These are phyloP conservation scores for Leccinum aurantiacum DNA, from an alignment of 768 basidiomycete genomes.

Conservation along the genomic window DNA sequence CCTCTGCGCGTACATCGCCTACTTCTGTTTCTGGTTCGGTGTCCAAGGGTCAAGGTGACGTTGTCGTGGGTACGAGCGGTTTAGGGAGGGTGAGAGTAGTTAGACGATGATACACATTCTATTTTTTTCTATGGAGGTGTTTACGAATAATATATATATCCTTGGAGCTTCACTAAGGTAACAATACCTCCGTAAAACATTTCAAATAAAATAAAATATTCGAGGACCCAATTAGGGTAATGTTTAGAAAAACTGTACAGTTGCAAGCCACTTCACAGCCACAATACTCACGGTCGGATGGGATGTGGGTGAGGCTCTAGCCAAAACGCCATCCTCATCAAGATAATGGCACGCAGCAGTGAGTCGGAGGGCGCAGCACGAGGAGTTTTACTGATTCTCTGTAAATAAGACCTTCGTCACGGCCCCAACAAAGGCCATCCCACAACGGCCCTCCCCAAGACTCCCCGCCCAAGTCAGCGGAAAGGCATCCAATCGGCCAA, in stretches of 20 bases:
- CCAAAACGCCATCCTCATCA: conserved; percentile 39
- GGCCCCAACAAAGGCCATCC: conserved; percentile 89
- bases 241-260: conserved; percentile 52
- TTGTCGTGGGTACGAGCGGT: conserved; percentile 25
- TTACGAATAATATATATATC: conserved; percentile 12
- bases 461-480: conserved; percentile 78
- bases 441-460: conserved; percentile 79
- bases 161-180: conserved; percentile 5
- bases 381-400: conserved; percentile 9
- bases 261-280: conserved; percentile 54
- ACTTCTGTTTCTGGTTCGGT: conserved; percentile 48
- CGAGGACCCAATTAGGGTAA: conserved; percentile 7
- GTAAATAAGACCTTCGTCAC: conserved; percentile 67
- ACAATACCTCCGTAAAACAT: background rate
- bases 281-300: conserved; percentile 27
- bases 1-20: conserved; percentile 52
- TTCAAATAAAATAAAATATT: background rate
- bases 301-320: conserved; percentile 22
- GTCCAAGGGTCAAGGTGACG: conserved; percentile 43
- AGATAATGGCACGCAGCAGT: conserved; percentile 79
- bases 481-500: conserved; percentile 90
- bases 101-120: conserved; percentile 40
- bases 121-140: conserved; percentile 17
- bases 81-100: conserved; percentile 52
- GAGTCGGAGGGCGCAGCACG: conserved; percentile 34